These are phyloP conservation scores for Ophiostoma quercus DNA, from an alignment of 2,329 filamentous ascomycete genomes.

Conservation along the genomic window DNA sequence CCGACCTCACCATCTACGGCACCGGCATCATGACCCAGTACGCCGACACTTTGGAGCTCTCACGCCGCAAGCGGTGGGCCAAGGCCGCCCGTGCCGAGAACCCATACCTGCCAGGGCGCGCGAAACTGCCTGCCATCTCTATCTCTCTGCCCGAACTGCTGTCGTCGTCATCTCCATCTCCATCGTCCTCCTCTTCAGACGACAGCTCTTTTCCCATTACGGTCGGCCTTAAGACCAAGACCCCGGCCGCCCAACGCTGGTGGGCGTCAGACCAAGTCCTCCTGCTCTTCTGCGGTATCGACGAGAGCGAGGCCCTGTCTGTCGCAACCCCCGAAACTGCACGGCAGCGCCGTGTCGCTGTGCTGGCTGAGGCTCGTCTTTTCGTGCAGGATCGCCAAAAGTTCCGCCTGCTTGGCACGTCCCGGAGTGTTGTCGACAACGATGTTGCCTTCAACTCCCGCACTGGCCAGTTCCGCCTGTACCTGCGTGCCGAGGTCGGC, in stretches of 20 bases:
- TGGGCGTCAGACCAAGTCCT: constrained; percentile 59
- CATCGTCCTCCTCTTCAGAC: neutral
- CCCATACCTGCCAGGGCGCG: constrained; percentile 39
- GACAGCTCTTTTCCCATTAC: neutral
- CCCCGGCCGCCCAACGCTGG: constrained; percentile 28
- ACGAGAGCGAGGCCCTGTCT: constrained; percentile 31
- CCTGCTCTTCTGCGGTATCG: constrained; percentile 51
- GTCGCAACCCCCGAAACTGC: neutral
- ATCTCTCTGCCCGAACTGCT: constrained; percentile 46
- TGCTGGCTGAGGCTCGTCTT: constrained; percentile 51
- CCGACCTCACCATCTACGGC: constrained; percentile 46
- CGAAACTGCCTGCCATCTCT: constrained; percentile 46
- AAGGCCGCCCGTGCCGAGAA: constrained; percentile 34
- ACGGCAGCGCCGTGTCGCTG: constrained; percentile 32
- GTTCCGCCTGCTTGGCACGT: constrained; percentile 51
- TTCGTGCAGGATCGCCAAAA: constrained; percentile 49
- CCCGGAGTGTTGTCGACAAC: constrained; percentile 43
- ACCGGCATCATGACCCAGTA: constrained; percentile 49
- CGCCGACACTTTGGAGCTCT: constrained; percentile 46
- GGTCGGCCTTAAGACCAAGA: neutral
- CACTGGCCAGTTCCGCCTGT: constrained; percentile 59
- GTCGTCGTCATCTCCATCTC: neutral
- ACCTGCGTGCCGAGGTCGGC: constrained; percentile 55
- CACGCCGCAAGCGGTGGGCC: constrained; percentile 42
- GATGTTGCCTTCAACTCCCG: constrained; percentile 58